Conservation (phyloP, 306 rosid species). For the Citrullus colocynthis region DNA sequence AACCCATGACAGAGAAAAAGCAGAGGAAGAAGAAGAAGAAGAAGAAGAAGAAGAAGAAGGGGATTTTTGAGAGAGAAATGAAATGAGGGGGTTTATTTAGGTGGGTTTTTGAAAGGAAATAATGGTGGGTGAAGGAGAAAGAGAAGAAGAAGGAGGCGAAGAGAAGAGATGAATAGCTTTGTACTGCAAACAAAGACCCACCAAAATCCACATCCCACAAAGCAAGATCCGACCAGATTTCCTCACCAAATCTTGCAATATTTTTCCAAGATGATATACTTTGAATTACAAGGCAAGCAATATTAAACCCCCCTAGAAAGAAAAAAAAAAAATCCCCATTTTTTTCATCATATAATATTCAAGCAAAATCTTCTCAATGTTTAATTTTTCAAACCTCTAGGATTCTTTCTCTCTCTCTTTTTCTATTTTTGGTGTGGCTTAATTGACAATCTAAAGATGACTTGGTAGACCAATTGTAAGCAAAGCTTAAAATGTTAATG, state of each 20-base stretch:
- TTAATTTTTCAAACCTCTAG: neutral
- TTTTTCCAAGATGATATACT: conserved; percentile 44
- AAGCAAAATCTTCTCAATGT: neutral
- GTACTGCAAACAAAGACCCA: conserved; percentile 48
- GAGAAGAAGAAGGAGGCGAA: conserved; percentile 10
- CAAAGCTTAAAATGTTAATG: no score
- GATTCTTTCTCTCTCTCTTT: neutral
- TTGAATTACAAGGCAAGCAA: conserved; percentile 77
- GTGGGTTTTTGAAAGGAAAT: neutral
- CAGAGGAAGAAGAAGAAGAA: neutral
- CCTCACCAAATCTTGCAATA: conserved; percentile 63
- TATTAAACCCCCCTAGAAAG: conserved; percentile 6
- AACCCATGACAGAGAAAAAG: conserved; percentile 1
- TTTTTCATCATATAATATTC: neutral
- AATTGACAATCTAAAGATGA: no score
- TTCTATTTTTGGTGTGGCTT: no score
- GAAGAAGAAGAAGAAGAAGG: neutral
- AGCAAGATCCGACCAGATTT: conserved; percentile 99
- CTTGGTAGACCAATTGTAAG: no score
- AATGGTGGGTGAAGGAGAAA: conserved; percentile 9
- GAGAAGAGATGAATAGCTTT: conserved; percentile 22
- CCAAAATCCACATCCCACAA: conserved; percentile 70
- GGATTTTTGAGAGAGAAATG: neutral
- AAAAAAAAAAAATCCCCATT: neutral
- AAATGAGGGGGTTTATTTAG: neutral